These are phyloP conservation scores for Ganoderma lucidum DNA, from an alignment of 1,284 basidiomycete genomes.

Conservation along the genomic window DNA sequence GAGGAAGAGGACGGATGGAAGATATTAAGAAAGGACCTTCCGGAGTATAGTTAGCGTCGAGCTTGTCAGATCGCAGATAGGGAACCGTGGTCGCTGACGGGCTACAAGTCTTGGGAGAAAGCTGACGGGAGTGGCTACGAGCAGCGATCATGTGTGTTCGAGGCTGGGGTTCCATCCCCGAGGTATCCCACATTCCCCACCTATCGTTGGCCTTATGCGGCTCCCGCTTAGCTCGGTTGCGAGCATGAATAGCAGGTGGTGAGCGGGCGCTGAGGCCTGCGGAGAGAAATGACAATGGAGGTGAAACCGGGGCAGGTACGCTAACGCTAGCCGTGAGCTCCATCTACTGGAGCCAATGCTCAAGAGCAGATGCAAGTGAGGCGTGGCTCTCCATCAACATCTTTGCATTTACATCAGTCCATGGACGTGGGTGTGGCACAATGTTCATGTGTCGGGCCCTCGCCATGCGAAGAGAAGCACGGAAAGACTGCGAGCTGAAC, in stretches of 20 bases:
- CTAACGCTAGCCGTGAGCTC: neutral
- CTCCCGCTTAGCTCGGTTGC: neutral
- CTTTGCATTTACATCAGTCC: neutral
- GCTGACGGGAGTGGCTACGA: constrained; percentile 14
- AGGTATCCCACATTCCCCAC: constrained; percentile 16
- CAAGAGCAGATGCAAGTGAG: neutral
- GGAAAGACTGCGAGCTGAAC: neutral
- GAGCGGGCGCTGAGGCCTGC: neutral
- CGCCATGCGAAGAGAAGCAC: neutral
- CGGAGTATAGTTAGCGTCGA: constrained; percentile 6
- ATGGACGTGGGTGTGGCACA: neutral
- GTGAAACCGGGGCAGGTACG: neutral
- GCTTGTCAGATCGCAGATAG: constrained; percentile 3
- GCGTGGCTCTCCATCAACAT: neutral
- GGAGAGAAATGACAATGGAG: neutral
- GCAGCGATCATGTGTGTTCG: constrained; percentile 15
- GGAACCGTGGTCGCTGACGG: constrained; percentile 9
- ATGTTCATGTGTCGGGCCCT: neutral
- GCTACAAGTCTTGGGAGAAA: constrained; percentile 18
- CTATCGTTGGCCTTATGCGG: neutral
- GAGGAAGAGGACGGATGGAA: neutral
- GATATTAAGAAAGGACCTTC: constrained; percentile 1
- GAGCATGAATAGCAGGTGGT: neutral
- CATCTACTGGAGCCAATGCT: neutral
- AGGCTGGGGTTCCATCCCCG: constrained; percentile 5